phyloP scores from a whole-genome alignment of 306 rosid species.

The Rosa rugosa region DNA sequence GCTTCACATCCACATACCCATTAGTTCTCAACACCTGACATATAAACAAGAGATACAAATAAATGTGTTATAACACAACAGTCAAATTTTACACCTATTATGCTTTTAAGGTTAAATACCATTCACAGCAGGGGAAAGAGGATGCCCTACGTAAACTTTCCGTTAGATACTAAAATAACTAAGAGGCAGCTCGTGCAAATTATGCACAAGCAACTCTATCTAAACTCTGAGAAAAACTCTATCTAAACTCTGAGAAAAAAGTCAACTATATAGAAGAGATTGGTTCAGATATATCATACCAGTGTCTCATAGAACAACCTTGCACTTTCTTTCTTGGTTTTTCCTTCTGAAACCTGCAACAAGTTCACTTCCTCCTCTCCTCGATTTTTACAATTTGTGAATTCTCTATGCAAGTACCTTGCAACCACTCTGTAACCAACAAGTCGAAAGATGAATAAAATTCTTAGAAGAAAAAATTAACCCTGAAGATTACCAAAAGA shows the following conservation, averaged over 20 bases:
- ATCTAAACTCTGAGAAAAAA: neutral
- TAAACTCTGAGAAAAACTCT: neutral
- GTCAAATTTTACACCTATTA: constrained; percentile 9
- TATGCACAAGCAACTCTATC: neutral
- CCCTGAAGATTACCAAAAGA: neutral
- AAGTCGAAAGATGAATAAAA: constrained; percentile 15
- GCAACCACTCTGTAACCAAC: constrained; percentile 58
- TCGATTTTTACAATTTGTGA: constrained; percentile 31
- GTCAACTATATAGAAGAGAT: neutral
- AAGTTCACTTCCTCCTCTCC: constrained; percentile 46
- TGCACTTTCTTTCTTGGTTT: constrained; percentile 62
- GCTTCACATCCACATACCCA: constrained; percentile 63
- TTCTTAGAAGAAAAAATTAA: constrained; percentile 15
- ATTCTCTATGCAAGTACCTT: constrained; percentile 43
- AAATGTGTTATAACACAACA: neutral
- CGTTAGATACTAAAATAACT: neutral
- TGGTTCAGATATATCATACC: constrained; percentile 46
- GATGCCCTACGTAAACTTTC: neutral
- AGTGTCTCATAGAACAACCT: constrained; percentile 75
- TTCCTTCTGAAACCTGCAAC: constrained; percentile 40
- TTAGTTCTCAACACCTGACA: constrained; percentile 70
- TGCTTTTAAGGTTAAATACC: neutral
- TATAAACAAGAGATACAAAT: neutral
- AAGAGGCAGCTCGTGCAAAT: neutral
- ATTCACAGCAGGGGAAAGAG: neutral